These are phyloP conservation scores for Termitomyces heimii DNA, from an alignment of 768 basidiomycete genomes.

Conservation along the genomic window DNA sequence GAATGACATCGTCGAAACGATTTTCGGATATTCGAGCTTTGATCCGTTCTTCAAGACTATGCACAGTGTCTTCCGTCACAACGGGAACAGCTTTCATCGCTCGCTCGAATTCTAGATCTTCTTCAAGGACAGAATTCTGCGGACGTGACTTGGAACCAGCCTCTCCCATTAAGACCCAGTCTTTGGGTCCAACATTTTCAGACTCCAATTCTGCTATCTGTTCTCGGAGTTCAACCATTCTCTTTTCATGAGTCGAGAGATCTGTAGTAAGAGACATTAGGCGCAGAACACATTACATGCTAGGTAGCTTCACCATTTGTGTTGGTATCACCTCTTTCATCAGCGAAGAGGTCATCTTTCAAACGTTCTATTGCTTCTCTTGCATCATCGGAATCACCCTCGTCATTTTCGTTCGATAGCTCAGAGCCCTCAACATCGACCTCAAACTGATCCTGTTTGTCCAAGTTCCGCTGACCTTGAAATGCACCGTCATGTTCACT, in stretches of 20 bases:
- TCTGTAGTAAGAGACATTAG: conserved; percentile 27
- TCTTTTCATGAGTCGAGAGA: conserved; percentile 74
- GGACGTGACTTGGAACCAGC: conserved; percentile 78
- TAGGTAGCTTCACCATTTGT: conserved; percentile 18
- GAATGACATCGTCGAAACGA: conserved; percentile 88
- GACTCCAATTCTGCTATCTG: conserved; percentile 81
- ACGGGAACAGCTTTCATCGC: conserved; percentile 82
- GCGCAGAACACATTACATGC: conserved; percentile 11
- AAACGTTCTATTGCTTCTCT: conserved; percentile 57
- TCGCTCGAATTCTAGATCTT: conserved; percentile 94
- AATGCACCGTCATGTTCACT: neutral
- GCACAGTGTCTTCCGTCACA: conserved; percentile 84
- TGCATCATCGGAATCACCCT: conserved; percentile 24
- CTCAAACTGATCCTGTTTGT: conserved; percentile 20
- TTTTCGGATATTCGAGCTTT: conserved; percentile 82
- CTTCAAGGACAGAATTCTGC: conserved; percentile 85
- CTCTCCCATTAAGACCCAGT: conserved; percentile 93
- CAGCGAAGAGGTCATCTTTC: conserved; percentile 76
- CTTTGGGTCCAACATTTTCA: conserved; percentile 83
- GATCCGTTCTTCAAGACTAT: conserved; percentile 82
- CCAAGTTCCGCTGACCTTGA: neutral
- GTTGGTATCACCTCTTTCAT: conserved; percentile 48
- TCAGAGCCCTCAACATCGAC: conserved; percentile 15
- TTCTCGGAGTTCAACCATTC: conserved; percentile 64
- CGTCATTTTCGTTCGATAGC: conserved; percentile 24